Evolutionary conservation across 2,329 filamentous ascomycete species (phyloP), one percentile per base, ranked within the genome.

Genomic region (Penicillium decumbens): DNA sequence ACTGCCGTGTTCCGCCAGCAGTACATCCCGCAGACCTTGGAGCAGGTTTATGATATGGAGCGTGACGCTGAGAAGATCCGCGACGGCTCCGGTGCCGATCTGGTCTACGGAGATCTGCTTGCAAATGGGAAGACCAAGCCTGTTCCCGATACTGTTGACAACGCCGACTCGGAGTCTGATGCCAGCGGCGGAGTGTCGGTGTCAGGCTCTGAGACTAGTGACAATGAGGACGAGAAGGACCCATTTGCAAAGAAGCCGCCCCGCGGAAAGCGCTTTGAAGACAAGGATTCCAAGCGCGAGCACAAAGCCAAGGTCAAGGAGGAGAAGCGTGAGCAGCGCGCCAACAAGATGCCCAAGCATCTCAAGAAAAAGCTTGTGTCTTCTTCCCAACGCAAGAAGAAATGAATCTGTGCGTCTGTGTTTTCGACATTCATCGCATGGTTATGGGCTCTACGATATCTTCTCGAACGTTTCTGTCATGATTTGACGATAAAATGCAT

Each of bases 41-140:
- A 97, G 59, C 89, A 98, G 65, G 92, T 98, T 4, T 96, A 96
- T 69, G 91, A 98, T 66, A 84, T 95, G 43, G 93, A 97, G 71
- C 86, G 91, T 60, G 93, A 97, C 60, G 88, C 84, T 1, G 85
- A 89, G 60, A 84, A 84, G 67, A 80, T 95, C 20, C 81, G 81
- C 6, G 78, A 83, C 38, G 90, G 89, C 4, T 79, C 87, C 56
- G 88, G 85, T 18, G 80, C 82, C 10, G 83, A 87, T n/a, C 77
- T 96, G 0, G 82, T 95, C 1, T 97, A 97, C 73, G 83, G 84
- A 55, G 88, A 88, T 57, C 78, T 98, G 6, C 77, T 98, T 1
- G 90, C 91, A 3, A 81, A 86, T 54, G 82, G 85, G 49, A 67
- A 62, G 40, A 53, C 51, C 45, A 53, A 53, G 53, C 45, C 50